Percentiles rank a stretch among this genome's conserved stretches.
These are phyloP conservation scores for Nemania sp. DNA, from an alignment of 2,329 filamentous ascomycete genomes.

Conservation along the genomic window DNA sequence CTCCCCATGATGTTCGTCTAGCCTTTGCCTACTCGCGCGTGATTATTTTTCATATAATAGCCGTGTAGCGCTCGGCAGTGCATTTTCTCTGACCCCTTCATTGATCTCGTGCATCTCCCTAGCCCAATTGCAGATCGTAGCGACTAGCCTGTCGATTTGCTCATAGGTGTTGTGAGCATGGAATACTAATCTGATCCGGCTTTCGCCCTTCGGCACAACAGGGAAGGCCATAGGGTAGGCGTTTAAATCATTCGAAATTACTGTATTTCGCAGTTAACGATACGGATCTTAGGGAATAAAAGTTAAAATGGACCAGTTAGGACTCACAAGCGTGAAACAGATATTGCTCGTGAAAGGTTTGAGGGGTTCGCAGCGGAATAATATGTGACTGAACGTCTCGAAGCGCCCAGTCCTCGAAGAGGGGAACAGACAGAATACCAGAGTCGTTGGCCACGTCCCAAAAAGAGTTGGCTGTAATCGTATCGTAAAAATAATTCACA, in stretches of 20 bases:
- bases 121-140: slow-evolving; percentile 38
- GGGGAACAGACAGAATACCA: slow-evolving; percentile 37
- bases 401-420: slow-evolving; percentile 33
- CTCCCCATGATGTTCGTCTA: too few relatives aligned
- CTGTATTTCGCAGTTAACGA: too few relatives aligned
- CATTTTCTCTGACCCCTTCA: background rate
- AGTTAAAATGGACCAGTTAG: slow-evolving; percentile 28
- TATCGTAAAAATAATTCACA: slow-evolving; percentile 34
- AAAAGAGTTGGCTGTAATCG: slow-evolving; percentile 28
- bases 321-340: slow-evolving; percentile 19
- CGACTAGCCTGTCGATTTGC: slow-evolving; percentile 40
- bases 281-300: too few relatives aligned
- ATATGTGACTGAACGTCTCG: slow-evolving; percentile 36
- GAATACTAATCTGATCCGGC: slow-evolving; percentile 45
- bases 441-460: slow-evolving; percentile 31
- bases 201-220: slow-evolving; percentile 44
- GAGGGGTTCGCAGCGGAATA: slow-evolving; percentile 34
- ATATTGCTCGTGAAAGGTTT: slow-evolving; percentile 26
- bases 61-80: background rate
- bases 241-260: slow-evolving; percentile 8
- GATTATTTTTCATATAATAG: too few relatives aligned
- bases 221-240: slow-evolving; percentile 43
- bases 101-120: slow-evolving; percentile 38
- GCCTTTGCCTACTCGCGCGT: too few relatives aligned
- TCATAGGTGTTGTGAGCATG: slow-evolving; percentile 46